phyloP scores from a whole-genome alignment of 257 asterid genomes.

The Solanum acaule region DNA sequence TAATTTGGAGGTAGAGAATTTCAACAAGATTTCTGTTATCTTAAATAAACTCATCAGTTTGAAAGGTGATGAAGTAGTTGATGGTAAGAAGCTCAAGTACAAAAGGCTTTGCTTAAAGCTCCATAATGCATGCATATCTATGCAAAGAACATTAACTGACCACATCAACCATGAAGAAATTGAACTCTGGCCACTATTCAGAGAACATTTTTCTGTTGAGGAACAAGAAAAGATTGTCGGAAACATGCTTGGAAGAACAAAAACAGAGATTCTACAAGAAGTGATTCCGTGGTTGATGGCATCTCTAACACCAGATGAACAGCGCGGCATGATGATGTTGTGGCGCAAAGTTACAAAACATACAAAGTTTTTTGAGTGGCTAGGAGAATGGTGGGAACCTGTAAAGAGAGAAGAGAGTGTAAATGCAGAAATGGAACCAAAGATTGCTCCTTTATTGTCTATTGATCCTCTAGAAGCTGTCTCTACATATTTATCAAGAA shows the following conservation, averaged over 20 bases:
- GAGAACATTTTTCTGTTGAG: slow-evolving; percentile 46
- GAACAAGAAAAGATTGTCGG: slow-evolving; percentile 81
- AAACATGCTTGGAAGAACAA: slow-evolving; percentile 60
- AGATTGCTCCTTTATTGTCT: slow-evolving; percentile 22
- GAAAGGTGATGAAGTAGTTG: slow-evolving; percentile 17
- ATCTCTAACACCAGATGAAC: slow-evolving; percentile 50
- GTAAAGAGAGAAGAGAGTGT: slow-evolving; percentile 29
- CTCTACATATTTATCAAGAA: slow-evolving; percentile 44
- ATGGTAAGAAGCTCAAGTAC: slow-evolving; percentile 15
- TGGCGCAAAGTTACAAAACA: slow-evolving; percentile 56
- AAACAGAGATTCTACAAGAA: slow-evolving; percentile 55
- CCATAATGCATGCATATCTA: slow-evolving; percentile 50
- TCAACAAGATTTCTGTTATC: slow-evolving; percentile 36
- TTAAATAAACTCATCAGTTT: slow-evolving; percentile 35
- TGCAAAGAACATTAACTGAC: slow-evolving; percentile 59
- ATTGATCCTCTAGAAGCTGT: slow-evolving; percentile 59
- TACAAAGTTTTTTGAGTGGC: slow-evolving; percentile 73
- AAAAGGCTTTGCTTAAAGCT: slow-evolving; percentile 47
- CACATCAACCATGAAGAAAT: slow-evolving; percentile 68
- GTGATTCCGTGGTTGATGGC: slow-evolving; percentile 78
- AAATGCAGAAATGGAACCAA: slow-evolving; percentile 28
- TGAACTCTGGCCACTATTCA: slow-evolving; percentile 62
- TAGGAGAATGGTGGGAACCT: slow-evolving; percentile 84
- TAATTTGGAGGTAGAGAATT: slow-evolving; percentile 48
- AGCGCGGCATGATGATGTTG: slow-evolving; percentile 37